Conservation (phyloP, 2,329 filamentous ascomycete species). For the Metarhizium humberi region DNA sequence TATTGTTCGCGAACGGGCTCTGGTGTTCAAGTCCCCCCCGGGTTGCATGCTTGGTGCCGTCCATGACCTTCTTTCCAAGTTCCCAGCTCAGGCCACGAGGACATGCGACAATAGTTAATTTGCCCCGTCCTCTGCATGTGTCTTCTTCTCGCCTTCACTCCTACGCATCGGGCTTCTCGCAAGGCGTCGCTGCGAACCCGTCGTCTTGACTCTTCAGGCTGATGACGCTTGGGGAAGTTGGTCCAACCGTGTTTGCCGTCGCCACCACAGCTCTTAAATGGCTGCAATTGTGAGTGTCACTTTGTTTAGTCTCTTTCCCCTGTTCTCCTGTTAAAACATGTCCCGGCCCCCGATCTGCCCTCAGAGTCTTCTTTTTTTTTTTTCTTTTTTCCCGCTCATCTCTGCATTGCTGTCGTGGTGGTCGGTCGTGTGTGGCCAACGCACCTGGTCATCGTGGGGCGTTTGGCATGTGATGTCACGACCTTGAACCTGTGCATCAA, state of each 20-base stretch:
- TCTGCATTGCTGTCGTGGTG: too few species aligned
- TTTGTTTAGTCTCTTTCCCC: background rate
- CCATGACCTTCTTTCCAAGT: too few species aligned
- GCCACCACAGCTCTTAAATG: conserved; percentile 18
- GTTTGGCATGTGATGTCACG: conserved; percentile 6
- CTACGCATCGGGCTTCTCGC: background rate
- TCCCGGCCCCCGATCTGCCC: background rate
- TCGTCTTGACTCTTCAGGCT: background rate
- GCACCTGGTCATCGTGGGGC: background rate
- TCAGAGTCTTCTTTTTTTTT: background rate
- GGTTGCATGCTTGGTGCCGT: too few species aligned
- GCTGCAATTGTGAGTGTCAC: conserved; percentile 24
- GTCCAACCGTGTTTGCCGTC: background rate
- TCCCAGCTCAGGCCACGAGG: too few species aligned
- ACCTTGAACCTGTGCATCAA: background rate
- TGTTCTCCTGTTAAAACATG: background rate
- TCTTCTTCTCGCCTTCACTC: background rate
- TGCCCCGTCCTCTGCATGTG: background rate
- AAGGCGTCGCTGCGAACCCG: background rate
- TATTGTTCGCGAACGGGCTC: too few species aligned
- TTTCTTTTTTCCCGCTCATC: background rate
- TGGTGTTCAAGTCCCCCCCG: too few species aligned
- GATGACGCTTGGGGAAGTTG: conserved; percentile 1
- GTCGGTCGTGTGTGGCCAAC: background rate
- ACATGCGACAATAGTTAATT: background rate